Percentiles rank a stretch among this genome's conserved stretches.
phyloP scores from a whole-genome alignment of 148 eudicot species.

The Rhododendron griersonianum region DNA sequence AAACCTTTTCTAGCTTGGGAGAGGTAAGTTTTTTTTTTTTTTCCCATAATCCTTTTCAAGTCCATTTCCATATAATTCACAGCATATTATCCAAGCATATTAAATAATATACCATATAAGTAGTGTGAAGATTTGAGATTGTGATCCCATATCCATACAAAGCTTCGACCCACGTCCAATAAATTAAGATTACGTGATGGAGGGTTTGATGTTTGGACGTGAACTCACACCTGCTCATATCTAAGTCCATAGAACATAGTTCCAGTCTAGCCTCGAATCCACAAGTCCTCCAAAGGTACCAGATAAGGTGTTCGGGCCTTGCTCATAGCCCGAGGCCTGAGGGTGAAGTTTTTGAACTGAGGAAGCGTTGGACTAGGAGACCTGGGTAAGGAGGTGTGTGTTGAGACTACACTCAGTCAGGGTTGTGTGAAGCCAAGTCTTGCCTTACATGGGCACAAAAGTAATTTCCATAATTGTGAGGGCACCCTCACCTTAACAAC shows the following conservation, averaged over 20 bases:
- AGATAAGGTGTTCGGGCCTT: neutral
- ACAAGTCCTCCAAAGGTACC: neutral
- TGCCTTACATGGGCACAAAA: neutral
- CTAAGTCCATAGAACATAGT: neutral
- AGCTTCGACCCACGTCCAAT: neutral
- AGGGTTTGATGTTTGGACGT: neutral
- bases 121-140: neutral
- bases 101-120: neutral
- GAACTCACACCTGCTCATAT: neutral
- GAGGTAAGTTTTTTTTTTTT: neutral
- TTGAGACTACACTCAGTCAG: neutral
- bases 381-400: neutral
- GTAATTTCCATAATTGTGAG: neutral
- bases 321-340: neutral
- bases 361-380: neutral
- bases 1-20: neutral
- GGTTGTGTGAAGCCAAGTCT: neutral
- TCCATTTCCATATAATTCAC: neutral
- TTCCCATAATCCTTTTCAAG: neutral
- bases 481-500: neutral
- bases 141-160: neutral
- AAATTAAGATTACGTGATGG: neutral
- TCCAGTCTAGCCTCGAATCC: neutral
- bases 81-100: neutral
- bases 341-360: neutral